These are phyloP conservation scores for Cudoniella acicularis DNA, from an alignment of 495 filamentous ascomycete species.

Conservation along the genomic window DNA sequence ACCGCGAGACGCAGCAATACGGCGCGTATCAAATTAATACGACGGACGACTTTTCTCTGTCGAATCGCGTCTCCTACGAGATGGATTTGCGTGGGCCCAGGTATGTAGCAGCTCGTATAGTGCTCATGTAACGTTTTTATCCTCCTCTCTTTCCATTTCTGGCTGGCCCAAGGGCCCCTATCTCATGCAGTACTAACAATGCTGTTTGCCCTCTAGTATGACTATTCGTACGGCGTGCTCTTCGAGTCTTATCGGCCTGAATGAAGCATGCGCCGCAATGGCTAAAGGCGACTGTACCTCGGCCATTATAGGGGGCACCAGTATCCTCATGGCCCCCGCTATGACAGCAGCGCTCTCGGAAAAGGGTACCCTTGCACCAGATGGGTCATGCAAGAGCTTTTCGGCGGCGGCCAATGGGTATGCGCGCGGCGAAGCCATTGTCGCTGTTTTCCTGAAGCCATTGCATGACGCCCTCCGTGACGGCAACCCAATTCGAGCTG, in stretches of 20 bases:
- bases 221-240: slow-evolving; percentile 92
- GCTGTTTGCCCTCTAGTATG: no score
- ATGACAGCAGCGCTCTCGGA: slow-evolving; percentile 26
- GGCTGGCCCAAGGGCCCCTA: no score
- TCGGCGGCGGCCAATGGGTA: slow-evolving; percentile 39
- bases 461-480: slow-evolving; percentile 51
- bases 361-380: slow-evolving; percentile 23
- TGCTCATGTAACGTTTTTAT: no score
- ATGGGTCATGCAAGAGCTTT: slow-evolving; percentile 34
- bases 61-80: no score
- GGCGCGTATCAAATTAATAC: no score
- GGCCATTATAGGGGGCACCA: slow-evolving; percentile 5
- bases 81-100: no score
- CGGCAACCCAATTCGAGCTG: slow-evolving; percentile 54
- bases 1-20: no score
- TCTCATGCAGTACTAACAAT: no score
- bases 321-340: slow-evolving; percentile 22
- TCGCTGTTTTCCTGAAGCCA: slow-evolving; percentile 54
- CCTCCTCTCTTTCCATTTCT: no score
- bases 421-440: slow-evolving; percentile 39
- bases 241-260: slow-evolving; percentile 33
- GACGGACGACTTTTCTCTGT: no score
- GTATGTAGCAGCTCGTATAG: no score
- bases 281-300: background rate
- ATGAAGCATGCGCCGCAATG: slow-evolving; percentile 4